phyloP scores from a whole-genome alignment of 1,284 basidiomycete genomes.

The Phylloporus gajari region DNA sequence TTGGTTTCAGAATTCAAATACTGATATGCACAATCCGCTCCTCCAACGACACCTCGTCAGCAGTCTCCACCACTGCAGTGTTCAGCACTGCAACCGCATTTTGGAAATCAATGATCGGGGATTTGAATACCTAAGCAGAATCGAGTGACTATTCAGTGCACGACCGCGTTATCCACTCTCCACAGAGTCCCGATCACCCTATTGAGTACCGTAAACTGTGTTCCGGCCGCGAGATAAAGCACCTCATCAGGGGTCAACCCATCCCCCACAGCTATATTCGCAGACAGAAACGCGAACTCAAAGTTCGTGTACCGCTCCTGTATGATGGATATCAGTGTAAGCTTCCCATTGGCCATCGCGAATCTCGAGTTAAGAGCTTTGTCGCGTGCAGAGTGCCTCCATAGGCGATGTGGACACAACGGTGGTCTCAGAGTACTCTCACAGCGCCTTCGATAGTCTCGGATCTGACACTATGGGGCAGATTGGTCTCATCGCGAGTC shows the following conservation, averaged over 20 bases:
- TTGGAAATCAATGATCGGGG: neutral
- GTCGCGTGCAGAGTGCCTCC: neutral
- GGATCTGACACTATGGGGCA: neutral
- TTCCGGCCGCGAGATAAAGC: neutral
- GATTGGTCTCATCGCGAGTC: neutral
- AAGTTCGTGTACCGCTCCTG: neutral
- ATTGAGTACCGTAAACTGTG: neutral
- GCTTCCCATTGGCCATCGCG: neutral
- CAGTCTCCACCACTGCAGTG: neutral
- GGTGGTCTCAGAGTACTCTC: neutral
- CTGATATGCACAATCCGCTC: neutral
- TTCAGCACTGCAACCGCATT: neutral
- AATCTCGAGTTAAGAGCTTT: neutral
- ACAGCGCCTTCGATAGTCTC: neutral
- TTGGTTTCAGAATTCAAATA: neutral
- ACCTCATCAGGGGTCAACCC: neutral
- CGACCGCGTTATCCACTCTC: neutral
- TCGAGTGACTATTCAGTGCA: neutral
- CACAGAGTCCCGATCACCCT: neutral
- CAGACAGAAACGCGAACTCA: neutral
- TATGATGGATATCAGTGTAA: neutral
- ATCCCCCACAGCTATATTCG: neutral
- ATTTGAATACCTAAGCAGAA: neutral
- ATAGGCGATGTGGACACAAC: neutral
- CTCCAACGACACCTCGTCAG: neutral